Conservation (phyloP, 768 basidiomycete species). For the Mycena rebaudengoi region DNA sequence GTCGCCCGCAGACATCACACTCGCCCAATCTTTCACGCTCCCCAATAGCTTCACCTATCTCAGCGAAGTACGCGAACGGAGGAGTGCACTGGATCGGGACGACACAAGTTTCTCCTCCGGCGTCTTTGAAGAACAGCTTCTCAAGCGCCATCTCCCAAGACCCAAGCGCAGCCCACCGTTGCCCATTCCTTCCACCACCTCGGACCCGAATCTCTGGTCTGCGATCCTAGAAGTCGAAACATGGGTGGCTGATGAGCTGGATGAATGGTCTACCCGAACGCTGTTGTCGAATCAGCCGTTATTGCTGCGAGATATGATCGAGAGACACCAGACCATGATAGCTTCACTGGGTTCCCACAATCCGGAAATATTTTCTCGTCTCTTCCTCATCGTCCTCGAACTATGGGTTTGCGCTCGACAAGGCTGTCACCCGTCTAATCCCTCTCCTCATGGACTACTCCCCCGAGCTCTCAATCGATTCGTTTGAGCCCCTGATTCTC, state of each 20-base stretch:
- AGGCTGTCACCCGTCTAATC: slow-evolving; percentile 36
- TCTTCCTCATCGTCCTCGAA: slow-evolving; percentile 55
- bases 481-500: slow-evolving; percentile 54
- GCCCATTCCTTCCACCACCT: too few relatives aligned
- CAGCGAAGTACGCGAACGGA: background rate
- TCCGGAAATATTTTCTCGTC: slow-evolving; percentile 49
- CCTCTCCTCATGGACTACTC: slow-evolving; percentile 54
- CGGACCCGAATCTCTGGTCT: background rate
- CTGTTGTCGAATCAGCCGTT: background rate
- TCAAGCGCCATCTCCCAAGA: too few relatives aligned
- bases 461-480: slow-evolving; percentile 48
- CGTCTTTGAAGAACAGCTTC: background rate
- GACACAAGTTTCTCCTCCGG: background rate
- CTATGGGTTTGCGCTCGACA: slow-evolving; percentile 61
- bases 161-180: too few relatives aligned
- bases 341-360: slow-evolving; percentile 38
- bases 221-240: background rate
- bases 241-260: too few relatives aligned
- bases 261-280: too few relatives aligned
- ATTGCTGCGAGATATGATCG: slow-evolving; percentile 12
- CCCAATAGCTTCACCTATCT: slow-evolving; percentile 1
- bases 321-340: slow-evolving; percentile 36
- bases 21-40: background rate
- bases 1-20: background rate
- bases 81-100: background rate